Evolutionary conservation across 2,329 filamentous ascomycete genomes (phyloP).

Genomic region (Calonectria multiphialidica): DNA sequence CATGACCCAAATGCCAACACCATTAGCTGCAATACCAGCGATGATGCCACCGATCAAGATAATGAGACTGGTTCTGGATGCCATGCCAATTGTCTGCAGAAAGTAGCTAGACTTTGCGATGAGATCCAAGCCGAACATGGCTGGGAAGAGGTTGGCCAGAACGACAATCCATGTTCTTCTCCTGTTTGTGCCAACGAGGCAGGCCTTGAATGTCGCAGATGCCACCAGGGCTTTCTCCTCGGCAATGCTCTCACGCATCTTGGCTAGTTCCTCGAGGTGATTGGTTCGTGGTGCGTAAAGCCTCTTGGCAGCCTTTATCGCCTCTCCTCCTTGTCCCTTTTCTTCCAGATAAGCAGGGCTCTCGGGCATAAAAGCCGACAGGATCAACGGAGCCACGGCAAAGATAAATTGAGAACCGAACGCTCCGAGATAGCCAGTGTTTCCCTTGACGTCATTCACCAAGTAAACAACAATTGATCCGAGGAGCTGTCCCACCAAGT

Average conservation of each 20-base stretch:
- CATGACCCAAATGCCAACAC: constrained; percentile 57
- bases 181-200: constrained; percentile 55
- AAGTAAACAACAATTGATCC: constrained; percentile 39
- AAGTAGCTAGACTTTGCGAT: constrained; percentile 56
- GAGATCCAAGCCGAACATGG: constrained; percentile 58
- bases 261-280: constrained; percentile 26
- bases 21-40: constrained; percentile 58
- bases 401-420: constrained; percentile 44
- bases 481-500: constrained; percentile 43
- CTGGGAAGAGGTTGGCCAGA: constrained; percentile 54
- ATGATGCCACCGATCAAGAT: constrained; percentile 60
- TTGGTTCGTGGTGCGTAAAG: constrained; percentile 37
- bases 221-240: constrained; percentile 49
- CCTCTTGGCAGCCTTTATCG: constrained; percentile 30
- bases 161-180: constrained; percentile 52
- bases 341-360: constrained; percentile 41
- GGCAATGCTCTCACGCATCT: constrained; percentile 50
- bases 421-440: constrained; percentile 37
- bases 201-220: constrained; percentile 53
- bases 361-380: constrained; percentile 43
- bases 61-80: constrained; percentile 50
- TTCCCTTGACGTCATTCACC: constrained; percentile 34
- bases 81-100: constrained; percentile 47
- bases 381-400: constrained; percentile 30
- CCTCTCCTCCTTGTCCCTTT: constrained; percentile 29